Evolutionary conservation across 345 rosid species (phyloP), one percentile per base, ranked within the genome.

Genomic region (Salix dunnii): DNA sequence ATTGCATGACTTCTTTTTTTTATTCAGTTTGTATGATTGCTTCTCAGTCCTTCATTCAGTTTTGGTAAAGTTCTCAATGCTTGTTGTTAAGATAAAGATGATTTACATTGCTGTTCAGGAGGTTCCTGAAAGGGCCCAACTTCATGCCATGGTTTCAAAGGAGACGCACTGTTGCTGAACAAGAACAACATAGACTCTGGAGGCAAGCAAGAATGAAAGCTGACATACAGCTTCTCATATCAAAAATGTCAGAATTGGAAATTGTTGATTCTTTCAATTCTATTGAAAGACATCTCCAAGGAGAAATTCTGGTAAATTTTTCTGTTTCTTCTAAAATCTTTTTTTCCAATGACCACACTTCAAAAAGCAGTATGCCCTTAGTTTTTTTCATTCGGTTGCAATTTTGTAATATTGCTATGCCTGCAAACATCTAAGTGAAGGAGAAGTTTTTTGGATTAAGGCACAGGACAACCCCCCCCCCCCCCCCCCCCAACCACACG

Each of bases 81-180:
- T 74, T 60, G 53, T 71, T 30, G 35, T 70, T 80, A 36, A 82
- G 70, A 31, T 74, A 71, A 63, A 28, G 35, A 62, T 72, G 42
- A 11, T 61, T 79, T 76, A 28, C 64, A 70, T 74, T 74, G 81
- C 70, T 75, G 31, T 85, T 77, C 89, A 96, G 99, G 91, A 88
- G 92, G 83, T 96, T 96, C 85, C 81, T 96, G 78, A 83, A 70
- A 68, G 99, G 99, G 79, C 95, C 94, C 21, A 96, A 96, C 83
- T 96, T 96, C 85, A 74, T 85, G 86, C 95, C 99, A 23, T 96
- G 99, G 99, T 96, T 96, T 79, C 92, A 86, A 78, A 87, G 97
- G 83, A 83, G 97, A 74, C 93, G 90, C 53, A 84, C 88, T 23
- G 90, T 88, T 74, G 94, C 93, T 0, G 90, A 93, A 86, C 96